These are phyloP conservation scores for Acanthamoeba divionensis DNA, from an alignment of 208 protist species.

Conservation along the genomic window DNA sequence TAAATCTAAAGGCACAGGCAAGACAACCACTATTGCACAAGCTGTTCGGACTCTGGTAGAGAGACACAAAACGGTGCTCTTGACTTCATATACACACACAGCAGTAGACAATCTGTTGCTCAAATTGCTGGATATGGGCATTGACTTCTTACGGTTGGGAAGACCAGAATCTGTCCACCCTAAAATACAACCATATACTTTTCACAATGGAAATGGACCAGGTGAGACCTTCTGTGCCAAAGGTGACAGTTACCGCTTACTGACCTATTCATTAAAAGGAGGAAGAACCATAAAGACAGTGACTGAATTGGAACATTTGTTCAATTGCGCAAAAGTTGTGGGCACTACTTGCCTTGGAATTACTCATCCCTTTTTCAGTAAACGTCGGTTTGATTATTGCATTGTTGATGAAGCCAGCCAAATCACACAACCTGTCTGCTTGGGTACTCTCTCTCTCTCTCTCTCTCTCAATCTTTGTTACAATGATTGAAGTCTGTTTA, in stretches of 20 bases:
- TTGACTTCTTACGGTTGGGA: constrained; percentile 74
- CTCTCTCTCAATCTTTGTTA: background rate
- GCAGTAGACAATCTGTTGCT: constrained; percentile 78
- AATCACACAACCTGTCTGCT: constrained; percentile 67
- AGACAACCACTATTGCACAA: constrained; percentile 77
- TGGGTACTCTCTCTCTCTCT: constrained; percentile 61
- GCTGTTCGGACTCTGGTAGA: constrained; percentile 62
- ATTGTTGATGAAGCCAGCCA: constrained; percentile 83
- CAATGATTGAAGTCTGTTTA: background rate
- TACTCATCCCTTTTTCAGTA: constrained; percentile 68
- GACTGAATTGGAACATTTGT: constrained; percentile 35
- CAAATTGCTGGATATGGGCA: constrained; percentile 63
- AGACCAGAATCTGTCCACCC: constrained; percentile 42
- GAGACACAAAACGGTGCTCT: constrained; percentile 64
- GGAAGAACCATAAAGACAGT: constrained; percentile 1
- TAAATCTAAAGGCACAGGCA: constrained; percentile 71
- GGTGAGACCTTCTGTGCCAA: background rate
- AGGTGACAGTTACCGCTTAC: background rate
- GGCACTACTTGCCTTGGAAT: constrained; percentile 73
- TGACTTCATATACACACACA: constrained; percentile 79
- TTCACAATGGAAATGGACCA: constrained; percentile 25
- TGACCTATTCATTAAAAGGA: background rate
- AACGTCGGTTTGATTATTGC: constrained; percentile 77
- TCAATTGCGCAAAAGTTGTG: constrained; percentile 58
- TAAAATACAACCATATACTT: constrained; percentile 26